Percentiles rank a stretch among this genome's conserved stretches.
Evolutionary conservation across 2,329 filamentous ascomycete genomes (phyloP).

Genomic region (Diaporthe ilicicola): DNA sequence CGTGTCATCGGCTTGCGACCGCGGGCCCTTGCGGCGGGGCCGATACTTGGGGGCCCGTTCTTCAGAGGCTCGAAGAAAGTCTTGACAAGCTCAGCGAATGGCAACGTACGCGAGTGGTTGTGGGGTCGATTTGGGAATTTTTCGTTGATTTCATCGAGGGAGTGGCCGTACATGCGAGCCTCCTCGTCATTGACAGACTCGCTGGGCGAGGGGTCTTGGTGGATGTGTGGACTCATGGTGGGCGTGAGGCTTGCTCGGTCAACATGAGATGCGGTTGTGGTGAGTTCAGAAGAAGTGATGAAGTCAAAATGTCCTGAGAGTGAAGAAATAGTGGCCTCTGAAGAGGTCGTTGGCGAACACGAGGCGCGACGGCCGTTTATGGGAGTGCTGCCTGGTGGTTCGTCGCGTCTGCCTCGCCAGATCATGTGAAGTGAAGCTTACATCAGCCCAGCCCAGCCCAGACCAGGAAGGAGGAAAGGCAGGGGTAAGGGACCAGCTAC

Average conservation of each 20-base stretch:
- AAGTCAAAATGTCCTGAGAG: neutral
- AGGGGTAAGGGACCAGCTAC: too few relatives aligned
- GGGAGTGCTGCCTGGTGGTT: constrained; percentile 17
- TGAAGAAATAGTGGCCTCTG: neutral
- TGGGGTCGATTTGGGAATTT: constrained; percentile 77
- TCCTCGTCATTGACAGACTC: constrained; percentile 59
- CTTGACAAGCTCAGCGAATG: constrained; percentile 81
- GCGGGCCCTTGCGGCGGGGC: constrained; percentile 62
- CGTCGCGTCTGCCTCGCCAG: constrained; percentile 22
- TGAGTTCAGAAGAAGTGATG: neutral
- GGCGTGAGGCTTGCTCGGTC: neutral
- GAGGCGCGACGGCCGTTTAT: constrained; percentile 2
- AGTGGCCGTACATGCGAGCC: constrained; percentile 56
- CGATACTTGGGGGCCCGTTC: constrained; percentile 75
- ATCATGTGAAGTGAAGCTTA: constrained; percentile 21
- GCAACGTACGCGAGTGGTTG: constrained; percentile 81
- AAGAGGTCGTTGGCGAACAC: neutral
- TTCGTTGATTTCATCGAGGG: constrained; percentile 52
- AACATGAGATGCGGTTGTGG: neutral
- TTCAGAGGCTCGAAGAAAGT: constrained; percentile 82
- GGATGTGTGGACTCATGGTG: constrained; percentile 45
- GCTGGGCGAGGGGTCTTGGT: constrained; percentile 42
- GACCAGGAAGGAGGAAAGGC: neutral
- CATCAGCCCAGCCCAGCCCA: neutral
- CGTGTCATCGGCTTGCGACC: constrained; percentile 72